These are phyloP conservation scores for Naganishia liquefaciens DNA, from an alignment of 1,284 basidiomycete species.

Conservation along the genomic window DNA sequence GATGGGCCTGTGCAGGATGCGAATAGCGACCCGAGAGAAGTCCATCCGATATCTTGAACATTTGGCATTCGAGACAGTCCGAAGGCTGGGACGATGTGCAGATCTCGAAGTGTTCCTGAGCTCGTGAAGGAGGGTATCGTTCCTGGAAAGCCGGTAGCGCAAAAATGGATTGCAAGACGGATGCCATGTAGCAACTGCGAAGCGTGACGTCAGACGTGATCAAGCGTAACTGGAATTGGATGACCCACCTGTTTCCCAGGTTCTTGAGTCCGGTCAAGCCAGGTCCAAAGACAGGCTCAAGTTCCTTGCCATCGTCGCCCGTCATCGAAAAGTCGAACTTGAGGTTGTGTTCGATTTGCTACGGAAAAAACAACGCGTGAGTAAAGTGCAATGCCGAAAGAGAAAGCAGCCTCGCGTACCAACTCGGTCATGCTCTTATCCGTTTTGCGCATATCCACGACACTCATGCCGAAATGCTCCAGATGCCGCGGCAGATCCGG, in stretches of 20 bases:
- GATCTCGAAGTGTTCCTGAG: conserved; percentile 61
- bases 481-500: conserved; percentile 76
- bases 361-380: neutral
- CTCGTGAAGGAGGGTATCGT: conserved; percentile 65
- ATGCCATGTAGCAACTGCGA: conserved; percentile 94
- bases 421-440: conserved; percentile 97
- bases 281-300: conserved; percentile 85
- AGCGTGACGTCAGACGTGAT: neutral
- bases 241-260: conserved; percentile 79
- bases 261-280: conserved; percentile 88
- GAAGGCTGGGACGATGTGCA: conserved; percentile 75
- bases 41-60: conserved; percentile 89
- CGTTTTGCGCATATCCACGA: conserved; percentile 81
- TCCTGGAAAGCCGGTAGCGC: conserved; percentile 73
- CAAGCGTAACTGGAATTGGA: neutral
- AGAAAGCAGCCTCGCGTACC: conserved; percentile 56
- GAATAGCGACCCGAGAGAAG: conserved; percentile 90
- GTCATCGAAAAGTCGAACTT: conserved; percentile 94
- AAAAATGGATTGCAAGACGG: conserved; percentile 85
- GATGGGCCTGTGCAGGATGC: conserved; percentile 58
- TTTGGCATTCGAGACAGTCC: conserved; percentile 89
- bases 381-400: neutral
- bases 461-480: conserved; percentile 80
- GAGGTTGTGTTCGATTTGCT: conserved; percentile 97
- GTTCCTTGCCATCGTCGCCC: conserved; percentile 81